A percentile compares a stretch with the other conserved stretches of the same genome.
These are phyloP conservation scores for Globisporangium canariense DNA, from an alignment of 352 stramenopile species.

Conservation along the genomic window DNA sequence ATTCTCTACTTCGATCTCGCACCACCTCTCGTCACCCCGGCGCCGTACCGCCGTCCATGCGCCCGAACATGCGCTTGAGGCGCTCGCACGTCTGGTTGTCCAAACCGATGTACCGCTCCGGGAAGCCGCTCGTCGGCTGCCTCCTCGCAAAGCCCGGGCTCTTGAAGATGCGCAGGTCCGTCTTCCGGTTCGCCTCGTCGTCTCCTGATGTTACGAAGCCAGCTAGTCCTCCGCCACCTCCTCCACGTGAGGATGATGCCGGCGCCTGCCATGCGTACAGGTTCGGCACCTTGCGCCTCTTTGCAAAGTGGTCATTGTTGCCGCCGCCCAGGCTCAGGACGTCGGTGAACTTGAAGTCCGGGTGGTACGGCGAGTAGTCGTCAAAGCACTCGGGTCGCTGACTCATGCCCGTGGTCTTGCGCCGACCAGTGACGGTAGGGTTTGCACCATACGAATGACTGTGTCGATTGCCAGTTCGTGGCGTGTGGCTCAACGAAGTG, in stretches of 20 bases:
- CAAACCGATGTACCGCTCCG: slow-evolving; percentile 75
- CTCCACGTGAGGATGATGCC: not conserved
- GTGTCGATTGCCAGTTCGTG: not conserved
- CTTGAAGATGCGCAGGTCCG: slow-evolving; percentile 80
- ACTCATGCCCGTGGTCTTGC: slow-evolving; percentile 1
- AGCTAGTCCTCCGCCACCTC: not conserved
- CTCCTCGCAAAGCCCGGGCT: slow-evolving; percentile 48
- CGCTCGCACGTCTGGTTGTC: slow-evolving; percentile 73
- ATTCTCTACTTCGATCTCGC: not conserved
- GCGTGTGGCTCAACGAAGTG: not conserved
- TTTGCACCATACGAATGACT: not conserved
- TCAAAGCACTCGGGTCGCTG: slow-evolving; percentile 62
- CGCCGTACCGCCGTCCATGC: slow-evolving; percentile 35
- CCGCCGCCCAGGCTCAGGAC: slow-evolving; percentile 25
- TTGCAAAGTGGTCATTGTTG: slow-evolving; percentile 27
- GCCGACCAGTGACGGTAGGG: not conserved
- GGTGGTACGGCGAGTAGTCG: slow-evolving; percentile 79
- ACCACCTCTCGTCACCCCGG: not conserved
- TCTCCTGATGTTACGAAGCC: not conserved
- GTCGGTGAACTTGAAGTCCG: slow-evolving; percentile 45
- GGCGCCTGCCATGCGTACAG: slow-evolving; percentile 5
- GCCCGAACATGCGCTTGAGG: slow-evolving; percentile 72
- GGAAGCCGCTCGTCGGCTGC: slow-evolving; percentile 49
- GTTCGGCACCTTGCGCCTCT: not conserved
- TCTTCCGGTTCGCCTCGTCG: slow-evolving; percentile 27